Conservation (phyloP, 2,329 filamentous ascomycete species). For the Cyphellophora europaea region DNA sequence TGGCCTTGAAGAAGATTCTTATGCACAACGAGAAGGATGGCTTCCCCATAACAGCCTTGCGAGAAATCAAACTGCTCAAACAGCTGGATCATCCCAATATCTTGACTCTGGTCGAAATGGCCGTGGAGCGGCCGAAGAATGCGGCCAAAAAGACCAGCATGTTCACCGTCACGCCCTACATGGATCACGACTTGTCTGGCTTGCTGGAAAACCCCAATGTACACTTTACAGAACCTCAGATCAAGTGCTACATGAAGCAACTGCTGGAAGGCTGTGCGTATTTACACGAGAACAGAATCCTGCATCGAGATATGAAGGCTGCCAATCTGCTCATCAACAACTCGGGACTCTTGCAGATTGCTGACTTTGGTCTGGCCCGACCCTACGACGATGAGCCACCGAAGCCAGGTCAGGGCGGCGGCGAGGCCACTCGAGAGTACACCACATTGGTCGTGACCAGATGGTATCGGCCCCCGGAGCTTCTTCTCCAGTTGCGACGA, state of each 20-base stretch:
- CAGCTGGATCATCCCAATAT: conserved; percentile 87
- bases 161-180: conserved; percentile 98
- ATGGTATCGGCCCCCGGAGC: conserved; percentile 93
- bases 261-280: conserved; percentile 83
- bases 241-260: conserved; percentile 97
- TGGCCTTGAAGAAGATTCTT: conserved; percentile 95
- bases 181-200: conserved; percentile 97
- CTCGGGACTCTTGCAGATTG: conserved; percentile 84
- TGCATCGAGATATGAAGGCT: conserved; percentile 98
- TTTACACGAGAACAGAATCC: conserved; percentile 78
- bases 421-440: conserved; percentile 80
- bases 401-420: conserved; percentile 65
- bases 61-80: conserved; percentile 96
- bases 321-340: conserved; percentile 97
- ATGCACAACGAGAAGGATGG: conserved; percentile 99
- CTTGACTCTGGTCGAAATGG: conserved; percentile 86
- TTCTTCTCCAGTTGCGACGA: conserved; percentile 73
- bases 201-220: conserved; percentile 91
- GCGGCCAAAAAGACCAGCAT: conserved; percentile 78
- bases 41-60: conserved; percentile 95
- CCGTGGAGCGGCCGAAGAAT: conserved; percentile 66
- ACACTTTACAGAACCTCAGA: conserved; percentile 75
- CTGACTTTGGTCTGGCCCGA: conserved; percentile 88
- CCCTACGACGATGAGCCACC: conserved; percentile 84
- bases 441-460: conserved; percentile 93